Evolutionary conservation across 192 early-diverging fungal genomes (phyloP), one percentile per base, ranked within the genome.

Genomic region (Coemansia sp.): DNA sequence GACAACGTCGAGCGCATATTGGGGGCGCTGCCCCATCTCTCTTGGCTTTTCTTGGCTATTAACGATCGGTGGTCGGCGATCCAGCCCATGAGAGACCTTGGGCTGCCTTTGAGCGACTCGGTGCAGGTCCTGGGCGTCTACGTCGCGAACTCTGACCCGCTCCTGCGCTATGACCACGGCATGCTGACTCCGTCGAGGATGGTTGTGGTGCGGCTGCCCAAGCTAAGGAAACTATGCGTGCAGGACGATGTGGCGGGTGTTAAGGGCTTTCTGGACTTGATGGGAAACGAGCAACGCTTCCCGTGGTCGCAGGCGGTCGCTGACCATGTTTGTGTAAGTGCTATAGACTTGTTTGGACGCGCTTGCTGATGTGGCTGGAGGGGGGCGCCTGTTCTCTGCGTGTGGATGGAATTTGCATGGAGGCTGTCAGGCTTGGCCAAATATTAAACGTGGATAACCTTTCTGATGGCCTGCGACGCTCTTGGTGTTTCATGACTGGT

Each of bases 301-400:
- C 14, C 24, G 6, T 74, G 73, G 73, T 74, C 72, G 10, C 7
- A 4, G 10, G 21, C 21, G 16, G 72, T 74, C 0, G 68, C 74
- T 2, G 68, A 77, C 1, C 21, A 33, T 1, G n/a, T 77, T 2
- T 9, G 21, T 1, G 31, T 64, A 4, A 14, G 1, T 4, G 9
- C 5, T 14, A 35, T 46, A 2, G 62, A 70, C 24, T 36, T 64
- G 34, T 70, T 64, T 59, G 62, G 41, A 16, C 62, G 29, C 1
- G 33, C 41, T 2, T 46, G 31, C 19, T 51, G 48, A 51, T 51
- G 19, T 48, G 35, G 27, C 6, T n/a, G 50, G 31, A 27, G 0
- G 24, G 24, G 24, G 24, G n/a, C n/a, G n/a, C n/a, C n/a, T n/a
- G n/a, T n/a, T n/a, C n/a, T n/a, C n/a, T n/a, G n/a, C n/a, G n/a